Conservation (phyloP, 2,329 filamentous ascomycete genomes). For the Hypoxylon sp. region DNA sequence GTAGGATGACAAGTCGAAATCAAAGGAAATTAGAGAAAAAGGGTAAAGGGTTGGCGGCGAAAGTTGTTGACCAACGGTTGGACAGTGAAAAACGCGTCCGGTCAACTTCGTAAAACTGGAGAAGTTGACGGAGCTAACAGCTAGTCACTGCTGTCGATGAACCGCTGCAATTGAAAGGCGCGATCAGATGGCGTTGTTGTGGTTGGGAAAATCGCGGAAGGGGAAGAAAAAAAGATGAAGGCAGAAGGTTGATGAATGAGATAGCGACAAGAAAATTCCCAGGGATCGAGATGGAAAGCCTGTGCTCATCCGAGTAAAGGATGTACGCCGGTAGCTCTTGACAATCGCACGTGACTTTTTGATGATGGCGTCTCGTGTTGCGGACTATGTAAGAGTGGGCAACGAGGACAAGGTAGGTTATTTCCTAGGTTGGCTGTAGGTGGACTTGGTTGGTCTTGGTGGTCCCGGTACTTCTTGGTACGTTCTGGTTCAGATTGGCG, state of each 20-base stretch:
- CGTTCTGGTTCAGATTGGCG: slow-evolving; percentile 31
- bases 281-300: slow-evolving; percentile 45
- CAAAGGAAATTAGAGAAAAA: slow-evolving; percentile 20
- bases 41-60: slow-evolving; percentile 31
- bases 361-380: slow-evolving; percentile 36
- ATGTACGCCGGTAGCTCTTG: slow-evolving; percentile 36
- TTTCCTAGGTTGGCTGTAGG: slow-evolving; percentile 6
- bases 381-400: slow-evolving; percentile 6
- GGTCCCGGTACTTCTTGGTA: slow-evolving; percentile 21
- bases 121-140: slow-evolving; percentile 45
- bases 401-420: slow-evolving; percentile 13
- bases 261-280: slow-evolving; percentile 38
- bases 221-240: slow-evolving; percentile 34
- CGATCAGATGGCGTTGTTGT: slow-evolving; percentile 33
- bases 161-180: slow-evolving; percentile 42
- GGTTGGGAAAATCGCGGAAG: slow-evolving; percentile 13
- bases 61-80: slow-evolving; percentile 43
- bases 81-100: slow-evolving; percentile 50
- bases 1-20: slow-evolving; percentile 9
- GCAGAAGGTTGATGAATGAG: slow-evolving; percentile 41
- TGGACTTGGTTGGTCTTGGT: slow-evolving; percentile 10
- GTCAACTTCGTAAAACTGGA: slow-evolving; percentile 47
- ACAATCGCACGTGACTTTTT: slow-evolving; percentile 43
- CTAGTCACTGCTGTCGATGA: slow-evolving; percentile 40
- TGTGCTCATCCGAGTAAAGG: slow-evolving; percentile 41